phyloP scores from a whole-genome alignment of 2,329 filamentous ascomycete species.

The Fusarium sarcochroum region DNA sequence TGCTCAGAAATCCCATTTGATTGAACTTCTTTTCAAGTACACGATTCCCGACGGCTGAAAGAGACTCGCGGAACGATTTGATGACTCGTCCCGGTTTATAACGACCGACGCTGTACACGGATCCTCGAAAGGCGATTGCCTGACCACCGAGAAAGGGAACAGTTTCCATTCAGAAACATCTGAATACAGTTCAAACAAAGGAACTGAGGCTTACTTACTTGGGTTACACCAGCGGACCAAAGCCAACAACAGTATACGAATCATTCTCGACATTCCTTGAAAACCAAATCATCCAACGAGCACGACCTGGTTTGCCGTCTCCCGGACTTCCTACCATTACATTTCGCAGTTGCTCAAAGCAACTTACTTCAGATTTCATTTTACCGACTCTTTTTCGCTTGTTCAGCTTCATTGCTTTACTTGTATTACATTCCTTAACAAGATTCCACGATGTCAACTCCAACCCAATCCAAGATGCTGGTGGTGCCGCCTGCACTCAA shows the following conservation, averaged over 20 bases:
- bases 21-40: not conserved
- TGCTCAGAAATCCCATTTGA: slow-evolving; percentile 3
- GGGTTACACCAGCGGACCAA: slow-evolving; percentile 28
- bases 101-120: slow-evolving; percentile 5
- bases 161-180: slow-evolving; percentile 6
- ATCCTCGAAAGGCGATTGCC: slow-evolving; percentile 6
- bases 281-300: slow-evolving; percentile 8
- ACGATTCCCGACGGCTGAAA: slow-evolving; percentile 3
- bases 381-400: slow-evolving; percentile 36
- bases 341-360: slow-evolving; percentile 3
- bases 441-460: slow-evolving; percentile 56
- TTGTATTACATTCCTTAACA: not conserved
- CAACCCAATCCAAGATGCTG: slow-evolving; percentile 65
- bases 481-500: slow-evolving; percentile 70
- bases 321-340: slow-evolving; percentile 1
- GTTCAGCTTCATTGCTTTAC: slow-evolving; percentile 30
- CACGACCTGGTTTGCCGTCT: slow-evolving; percentile 24
- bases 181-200: slow-evolving; percentile 18
- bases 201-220: slow-evolving; percentile 23
- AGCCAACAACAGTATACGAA: slow-evolving; percentile 22
- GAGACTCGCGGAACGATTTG: slow-evolving; percentile 7
- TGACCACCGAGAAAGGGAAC: slow-evolving; percentile 10
- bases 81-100: slow-evolving; percentile 1
- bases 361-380: slow-evolving; percentile 44
- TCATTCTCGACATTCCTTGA: slow-evolving; percentile 35